These are phyloP conservation scores for Erythrobasidium hasegawianum DNA, from an alignment of 1,284 basidiomycete species.

Conservation along the genomic window DNA sequence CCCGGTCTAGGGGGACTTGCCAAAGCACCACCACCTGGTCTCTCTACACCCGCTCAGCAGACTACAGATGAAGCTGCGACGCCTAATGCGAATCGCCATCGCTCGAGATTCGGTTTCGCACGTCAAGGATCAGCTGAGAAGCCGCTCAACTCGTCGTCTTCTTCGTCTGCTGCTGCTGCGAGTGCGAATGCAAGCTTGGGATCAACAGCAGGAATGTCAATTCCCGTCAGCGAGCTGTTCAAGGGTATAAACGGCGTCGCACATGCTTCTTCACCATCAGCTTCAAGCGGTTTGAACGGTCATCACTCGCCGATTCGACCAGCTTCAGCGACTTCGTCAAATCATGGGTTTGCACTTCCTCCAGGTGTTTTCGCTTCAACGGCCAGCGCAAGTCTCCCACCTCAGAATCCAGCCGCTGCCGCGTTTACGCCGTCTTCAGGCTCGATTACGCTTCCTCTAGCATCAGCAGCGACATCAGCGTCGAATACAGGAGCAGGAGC, in stretches of 20 bases:
- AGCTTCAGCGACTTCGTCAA: constrained; percentile 17
- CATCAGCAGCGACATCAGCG: too few relatives aligned
- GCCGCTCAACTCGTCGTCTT: not conserved
- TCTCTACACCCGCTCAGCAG: too few relatives aligned
- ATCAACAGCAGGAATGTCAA: constrained; percentile 1
- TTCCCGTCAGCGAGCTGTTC: constrained; percentile 25
- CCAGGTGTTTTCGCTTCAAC: constrained; percentile 22
- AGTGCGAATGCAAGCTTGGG: constrained; percentile 7
- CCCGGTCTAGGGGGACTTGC: constrained; percentile 4
- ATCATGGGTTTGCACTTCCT: not conserved
- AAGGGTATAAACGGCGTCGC: constrained; percentile 18
- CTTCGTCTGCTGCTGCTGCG: not conserved
- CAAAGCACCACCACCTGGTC: not conserved
- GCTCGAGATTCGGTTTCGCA: constrained; percentile 30
- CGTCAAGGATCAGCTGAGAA: constrained; percentile 24
- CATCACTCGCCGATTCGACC: constrained; percentile 13
- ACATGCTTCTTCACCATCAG: not conserved
- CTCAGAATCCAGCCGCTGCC: not conserved
- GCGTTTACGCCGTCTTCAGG: constrained; percentile 2
- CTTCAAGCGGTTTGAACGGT: constrained; percentile 8
- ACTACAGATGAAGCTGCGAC: not conserved
- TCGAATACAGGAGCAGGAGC: too few relatives aligned
- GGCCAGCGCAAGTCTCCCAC: not conserved
- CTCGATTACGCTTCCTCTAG: too few relatives aligned
- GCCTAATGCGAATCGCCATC: constrained; percentile 3